Percentiles rank a stretch among this genome's conserved stretches.
These are phyloP conservation scores for Fusarium oxysporum DNA, from an alignment of 2,329 filamentous ascomycete species.

Conservation along the genomic window DNA sequence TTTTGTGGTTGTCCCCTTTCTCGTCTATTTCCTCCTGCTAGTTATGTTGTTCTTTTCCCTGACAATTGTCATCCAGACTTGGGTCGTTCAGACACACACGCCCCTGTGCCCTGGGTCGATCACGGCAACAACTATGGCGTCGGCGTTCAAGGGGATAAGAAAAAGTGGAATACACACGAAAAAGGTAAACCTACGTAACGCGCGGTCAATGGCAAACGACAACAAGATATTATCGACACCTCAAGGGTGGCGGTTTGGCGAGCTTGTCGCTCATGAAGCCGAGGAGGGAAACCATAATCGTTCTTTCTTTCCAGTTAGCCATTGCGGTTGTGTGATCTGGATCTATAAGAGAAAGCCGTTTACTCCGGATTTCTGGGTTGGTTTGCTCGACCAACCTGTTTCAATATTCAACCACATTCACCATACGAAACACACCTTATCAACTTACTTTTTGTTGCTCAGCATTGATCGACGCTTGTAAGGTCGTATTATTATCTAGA, in stretches of 20 bases:
- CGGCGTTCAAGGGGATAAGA: constrained; percentile 20
- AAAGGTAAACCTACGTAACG: constrained; percentile 21
- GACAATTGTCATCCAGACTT: constrained; percentile 18
- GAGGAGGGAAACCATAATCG: constrained; percentile 32
- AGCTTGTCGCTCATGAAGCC: constrained; percentile 37
- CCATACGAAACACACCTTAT: background rate
- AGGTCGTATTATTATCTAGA: constrained; percentile 14
- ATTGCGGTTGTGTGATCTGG: background rate
- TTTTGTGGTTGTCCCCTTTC: constrained; percentile 19
- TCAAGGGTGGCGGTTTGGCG: constrained; percentile 30
- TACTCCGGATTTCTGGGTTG: constrained; percentile 41
- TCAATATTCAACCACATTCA: constrained; percentile 7
- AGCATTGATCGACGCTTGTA: constrained; percentile 12
- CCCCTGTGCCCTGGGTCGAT: constrained; percentile 28
- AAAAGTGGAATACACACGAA: constrained; percentile 14
- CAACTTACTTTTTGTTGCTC: constrained; percentile 2
- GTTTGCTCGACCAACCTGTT: constrained; percentile 16
- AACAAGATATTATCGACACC: constrained; percentile 28
- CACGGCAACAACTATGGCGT: constrained; percentile 25
- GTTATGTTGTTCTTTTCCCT: background rate
- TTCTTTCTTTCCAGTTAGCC: constrained; percentile 33
- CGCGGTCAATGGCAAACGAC: constrained; percentile 31
- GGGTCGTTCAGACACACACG: constrained; percentile 10
- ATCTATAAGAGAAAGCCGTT: constrained; percentile 44
- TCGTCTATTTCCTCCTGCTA: constrained; percentile 8